These are phyloP conservation scores for Pleurotus pulmonarius DNA, from an alignment of 768 basidiomycete species.

Conservation along the genomic window DNA sequence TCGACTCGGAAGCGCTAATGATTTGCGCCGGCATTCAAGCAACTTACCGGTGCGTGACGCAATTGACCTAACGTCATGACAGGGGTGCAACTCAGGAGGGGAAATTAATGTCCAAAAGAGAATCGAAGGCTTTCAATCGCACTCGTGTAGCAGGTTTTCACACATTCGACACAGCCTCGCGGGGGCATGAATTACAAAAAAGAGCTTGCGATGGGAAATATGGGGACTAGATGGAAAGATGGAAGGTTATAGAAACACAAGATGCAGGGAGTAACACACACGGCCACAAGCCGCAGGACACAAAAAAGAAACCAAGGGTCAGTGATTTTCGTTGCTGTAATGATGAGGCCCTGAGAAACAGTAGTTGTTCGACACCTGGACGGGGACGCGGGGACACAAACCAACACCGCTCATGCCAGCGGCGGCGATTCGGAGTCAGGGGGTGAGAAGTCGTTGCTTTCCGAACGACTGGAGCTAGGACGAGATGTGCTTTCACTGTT, in stretches of 20 bases:
- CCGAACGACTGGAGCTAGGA: slow-evolving; percentile 4
- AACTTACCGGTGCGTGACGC: background rate
- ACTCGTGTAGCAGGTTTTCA: no score
- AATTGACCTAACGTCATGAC: no score
- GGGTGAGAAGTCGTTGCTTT: slow-evolving; percentile 3
- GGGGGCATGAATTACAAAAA: no score
- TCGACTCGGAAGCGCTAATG: background rate
- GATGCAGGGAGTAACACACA: slow-evolving; percentile 1
- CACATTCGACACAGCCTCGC: no score
- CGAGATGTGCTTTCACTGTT: slow-evolving; percentile 4
- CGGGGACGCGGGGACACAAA: background rate
- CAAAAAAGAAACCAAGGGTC: background rate
- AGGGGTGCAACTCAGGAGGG: no score
- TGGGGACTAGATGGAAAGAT: slow-evolving; percentile 4
- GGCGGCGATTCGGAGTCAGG: slow-evolving; percentile 6
- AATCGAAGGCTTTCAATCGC: no score
- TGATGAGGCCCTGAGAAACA: background rate
- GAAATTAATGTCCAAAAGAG: no score
- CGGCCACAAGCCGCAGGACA: background rate
- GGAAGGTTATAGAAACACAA: slow-evolving; percentile 2
- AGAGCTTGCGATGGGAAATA: slow-evolving; percentile 1
- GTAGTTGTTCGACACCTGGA: background rate
- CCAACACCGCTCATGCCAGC: background rate
- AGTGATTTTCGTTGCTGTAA: background rate
- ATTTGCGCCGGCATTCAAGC: slow-evolving; percentile 4